Evolutionary conservation across 345 rosid genomes (phyloP), one percentile per base, ranked within the genome.

Genomic region (Syzygium aromaticum): DNA sequence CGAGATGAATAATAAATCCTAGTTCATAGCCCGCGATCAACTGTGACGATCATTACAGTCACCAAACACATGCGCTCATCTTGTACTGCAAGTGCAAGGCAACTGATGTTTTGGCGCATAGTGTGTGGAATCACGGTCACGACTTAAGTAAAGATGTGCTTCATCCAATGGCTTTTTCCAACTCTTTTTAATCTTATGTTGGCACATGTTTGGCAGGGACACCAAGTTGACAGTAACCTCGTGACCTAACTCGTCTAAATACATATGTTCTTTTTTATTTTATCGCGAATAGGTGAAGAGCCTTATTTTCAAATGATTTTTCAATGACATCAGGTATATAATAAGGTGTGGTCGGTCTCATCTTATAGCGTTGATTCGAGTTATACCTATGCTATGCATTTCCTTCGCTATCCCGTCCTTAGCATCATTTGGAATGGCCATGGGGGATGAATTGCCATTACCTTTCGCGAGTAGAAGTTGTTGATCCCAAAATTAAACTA

Each of bases 141-240:
- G 57, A 54, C 23, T 54, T 54, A 19, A 54, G 23, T 54, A 43
- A 43, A 43, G 46, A 43, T 43, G 46, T 61, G 73, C 73, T 61
- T 61, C 67, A 5, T 61, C 2, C 17, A 13, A n/a, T 61, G 73
- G 73, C 73, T 13, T 61, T 61, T 61, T 61, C 33, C 8, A 61
- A 61, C 0, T 33, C 4, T 61, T 61, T n/a, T 61, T n/a, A 27
- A 12, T n/a, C 73, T n/a, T 61, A n/a, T 61, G 73, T 61, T 61
- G 73, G 73, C 73, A 61, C 73, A 6, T 61, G 73, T 59, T 61
- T 61, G 28, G 73, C 73, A 6, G 0, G 19, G 73, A 13, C 33
- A 61, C 73, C 19, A 2, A 0, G 8, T 61, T n/a, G 33, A n/a
- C 73, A 61, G n/a, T 61, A n/a, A n/a, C 17, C 33, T 13, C 14